Percentiles rank a stretch among this genome's conserved stretches.
Evolutionary conservation across 2,329 filamentous ascomycete species (phyloP).

Genomic region (Colletotrichum sansevieriae): DNA sequence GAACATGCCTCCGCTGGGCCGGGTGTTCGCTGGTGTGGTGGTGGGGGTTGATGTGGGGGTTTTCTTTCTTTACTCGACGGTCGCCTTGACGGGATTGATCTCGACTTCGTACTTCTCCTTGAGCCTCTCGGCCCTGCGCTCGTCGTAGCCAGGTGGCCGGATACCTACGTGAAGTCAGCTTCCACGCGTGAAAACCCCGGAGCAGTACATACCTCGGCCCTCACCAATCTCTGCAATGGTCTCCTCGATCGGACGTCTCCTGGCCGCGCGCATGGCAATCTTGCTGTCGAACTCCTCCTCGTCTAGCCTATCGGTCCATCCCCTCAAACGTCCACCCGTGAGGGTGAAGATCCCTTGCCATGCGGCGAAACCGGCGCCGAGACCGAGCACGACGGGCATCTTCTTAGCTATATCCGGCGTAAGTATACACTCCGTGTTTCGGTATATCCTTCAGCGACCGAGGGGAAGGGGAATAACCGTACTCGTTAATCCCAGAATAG

Average conservation of each 20-base stretch:
- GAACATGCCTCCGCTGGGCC: conserved; percentile 34
- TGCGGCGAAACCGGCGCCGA: conserved; percentile 69
- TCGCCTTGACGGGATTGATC: conserved; percentile 74
- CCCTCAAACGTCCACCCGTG: conserved; percentile 71
- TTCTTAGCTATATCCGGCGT: conserved; percentile 56
- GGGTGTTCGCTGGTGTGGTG: conserved; percentile 17
- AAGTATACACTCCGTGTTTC: conserved; percentile 20
- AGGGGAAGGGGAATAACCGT: conserved; percentile 50
- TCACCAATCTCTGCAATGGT: conserved; percentile 87
- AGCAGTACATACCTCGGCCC: conserved; percentile 77
- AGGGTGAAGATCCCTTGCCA: conserved; percentile 75
- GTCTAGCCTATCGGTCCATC: conserved; percentile 61
- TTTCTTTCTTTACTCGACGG: conserved; percentile 54
- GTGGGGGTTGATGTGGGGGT: neutral
- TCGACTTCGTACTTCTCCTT: conserved; percentile 91
- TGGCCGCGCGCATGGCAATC: conserved; percentile 79
- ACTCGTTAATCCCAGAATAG: conserved; percentile 80
- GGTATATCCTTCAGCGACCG: conserved; percentile 6
- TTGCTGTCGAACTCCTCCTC: conserved; percentile 82
- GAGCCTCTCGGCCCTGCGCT: conserved; percentile 84
- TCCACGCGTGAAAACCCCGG: neutral
- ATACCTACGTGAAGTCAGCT: conserved; percentile 70
- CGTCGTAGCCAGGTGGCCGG: conserved; percentile 83
- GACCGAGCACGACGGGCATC: conserved; percentile 78
- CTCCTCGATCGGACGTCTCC: conserved; percentile 81